These are phyloP conservation scores for Dispira parvispora DNA, from an alignment of 192 early-diverging fungal genomes.

Conservation along the genomic window DNA sequence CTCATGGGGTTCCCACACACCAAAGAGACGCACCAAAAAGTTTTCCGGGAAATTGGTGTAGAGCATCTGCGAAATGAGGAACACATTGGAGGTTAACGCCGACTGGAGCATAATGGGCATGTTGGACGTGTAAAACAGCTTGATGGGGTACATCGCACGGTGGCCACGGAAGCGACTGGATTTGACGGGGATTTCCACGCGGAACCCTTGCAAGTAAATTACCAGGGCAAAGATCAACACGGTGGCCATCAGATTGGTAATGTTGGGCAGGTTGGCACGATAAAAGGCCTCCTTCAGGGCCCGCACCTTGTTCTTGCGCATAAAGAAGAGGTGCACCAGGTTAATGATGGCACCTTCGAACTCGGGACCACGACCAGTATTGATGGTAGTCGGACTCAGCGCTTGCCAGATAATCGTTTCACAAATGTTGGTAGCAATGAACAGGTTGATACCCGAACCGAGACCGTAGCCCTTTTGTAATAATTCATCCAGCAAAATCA, in stretches of 20 bases:
- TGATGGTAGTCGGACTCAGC: constrained; percentile 91
- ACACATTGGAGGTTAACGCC: constrained; percentile 89
- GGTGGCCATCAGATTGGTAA: constrained; percentile 86
- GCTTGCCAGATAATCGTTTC: constrained; percentile 99
- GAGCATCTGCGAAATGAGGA: constrained; percentile 96
- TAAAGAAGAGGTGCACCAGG: constrained; percentile 88
- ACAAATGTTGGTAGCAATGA: constrained; percentile 99
- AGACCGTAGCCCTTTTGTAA: constrained; percentile 99
- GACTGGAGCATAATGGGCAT: constrained; percentile 99
- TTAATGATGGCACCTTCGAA: constrained; percentile 97
- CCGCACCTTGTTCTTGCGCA: constrained; percentile 89
- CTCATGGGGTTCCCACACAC: constrained; percentile 92
- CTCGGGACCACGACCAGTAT: constrained; percentile 94
- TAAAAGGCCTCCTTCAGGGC: constrained; percentile 97
- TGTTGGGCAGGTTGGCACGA: constrained; percentile 67
- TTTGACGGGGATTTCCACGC: constrained; percentile 98
- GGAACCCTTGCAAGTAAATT: constrained; percentile 98
- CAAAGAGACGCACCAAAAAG: constrained; percentile 79
- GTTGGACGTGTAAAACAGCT: constrained; percentile 99
- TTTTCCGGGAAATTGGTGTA: constrained; percentile 97
- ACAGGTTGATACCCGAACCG: constrained; percentile 97
- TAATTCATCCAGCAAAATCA: constrained; percentile 96
- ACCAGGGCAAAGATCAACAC: constrained; percentile 71
- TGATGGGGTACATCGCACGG: constrained; percentile 95
- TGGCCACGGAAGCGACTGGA: constrained; percentile 91